Base-by-base conservation (phyloP, 192 early-diverging fungal genomes). In the Coemansia sp. region DNA sequence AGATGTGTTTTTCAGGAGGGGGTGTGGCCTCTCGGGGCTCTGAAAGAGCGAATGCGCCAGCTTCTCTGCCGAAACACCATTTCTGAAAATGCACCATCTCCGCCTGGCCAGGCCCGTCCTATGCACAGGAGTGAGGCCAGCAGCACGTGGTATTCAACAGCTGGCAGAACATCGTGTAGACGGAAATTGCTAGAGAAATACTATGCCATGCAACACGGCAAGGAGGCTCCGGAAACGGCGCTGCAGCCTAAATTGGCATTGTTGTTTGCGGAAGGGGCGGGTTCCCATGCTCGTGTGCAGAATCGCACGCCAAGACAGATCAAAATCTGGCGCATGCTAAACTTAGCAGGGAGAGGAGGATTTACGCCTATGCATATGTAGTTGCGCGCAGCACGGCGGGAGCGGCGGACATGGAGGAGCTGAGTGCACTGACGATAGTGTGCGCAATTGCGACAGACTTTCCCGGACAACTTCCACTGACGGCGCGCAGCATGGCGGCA, bases 401-500 rank as follows among this genome's bases (percentile, higher is more conserved):
- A 25, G 64, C 38, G 9, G 61, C 67, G 23, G 71, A 80, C 54
- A 32, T 61, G 54, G 77, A 73, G 62, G 78, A 67, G 10, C 48
- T 76, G 21, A 62, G 62, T 25, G 79, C 74, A 30, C 64, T 82
- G 54, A 73, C 68, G 41, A 76, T 82, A 31, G 79, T 82, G 60
- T 82, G 79, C 25, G 54, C 67, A 10, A 76, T 82, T 56, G 73
- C 69, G 31, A 64, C 63, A 21, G 79, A 82, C 57, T 82, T 70
- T 27, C 68, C 74, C 19, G 59, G 74, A 55, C 60, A 73, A 51
- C 61, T 82, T 34, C 70, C 74, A 44, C 67, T 76, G 67, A 76
- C 73, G 21, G 71, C 74, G 25, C 73, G 73, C 60, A 76, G 74
- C 52, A 76, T 73, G 66, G 74, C 68, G 14, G 79, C 79, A 23